Base-by-base conservation (phyloP, 768 basidiomycete genomes). In the Ramaria sp. region DNA sequence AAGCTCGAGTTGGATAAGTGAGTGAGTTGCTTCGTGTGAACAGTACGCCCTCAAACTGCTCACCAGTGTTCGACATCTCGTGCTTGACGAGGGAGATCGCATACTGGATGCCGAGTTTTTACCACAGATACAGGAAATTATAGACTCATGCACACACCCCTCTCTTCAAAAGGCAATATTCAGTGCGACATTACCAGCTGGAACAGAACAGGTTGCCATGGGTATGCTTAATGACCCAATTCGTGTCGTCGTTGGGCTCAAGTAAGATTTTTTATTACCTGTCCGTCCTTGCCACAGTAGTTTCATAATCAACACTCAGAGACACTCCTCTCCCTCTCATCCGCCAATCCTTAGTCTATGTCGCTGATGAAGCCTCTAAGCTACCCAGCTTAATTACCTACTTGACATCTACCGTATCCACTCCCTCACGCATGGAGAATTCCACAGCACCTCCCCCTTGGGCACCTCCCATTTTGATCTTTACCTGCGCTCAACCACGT, bases 261-360 rank as follows among this genome's bases (percentile, higher is more conserved):
- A 97, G 94, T 94, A 60, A 62, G 90, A 75, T 15, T 24, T 19
- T 54, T 7, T 10, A 39, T 47, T 31, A 38, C 48, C 19, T 11
- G 30, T 37, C 22, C 20, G 12, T 27, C 13, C 24, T 42, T 33
- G 19, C 41, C 34, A 19, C 54, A 37, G 24, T 48, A 33, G 15
- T 39, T 15, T 31, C 27, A 12, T 27, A 6, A 22, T 45, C 30
- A 51, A 19, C 54, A 15, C 41, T 34, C 63, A 96, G 94, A 71
- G 96, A 99, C 67, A 91, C 93, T 0, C 95, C 96, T 0, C 82
- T 95, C 0, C 86, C 91, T 2, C 82, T 89, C n/a, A 93, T 98
- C 39, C 68, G 80, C 1, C 96, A 99, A 70, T 80, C 84, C 1
- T 78, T 99, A 20, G 84, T 85, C 19, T 99, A 96, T 67, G 92